A percentile compares a stretch with the other conserved stretches of the same genome.
These are phyloP conservation scores for Magnusiomyces tetraspermus DNA, from an alignment of 1,139 yeast species.

Conservation along the genomic window DNA sequence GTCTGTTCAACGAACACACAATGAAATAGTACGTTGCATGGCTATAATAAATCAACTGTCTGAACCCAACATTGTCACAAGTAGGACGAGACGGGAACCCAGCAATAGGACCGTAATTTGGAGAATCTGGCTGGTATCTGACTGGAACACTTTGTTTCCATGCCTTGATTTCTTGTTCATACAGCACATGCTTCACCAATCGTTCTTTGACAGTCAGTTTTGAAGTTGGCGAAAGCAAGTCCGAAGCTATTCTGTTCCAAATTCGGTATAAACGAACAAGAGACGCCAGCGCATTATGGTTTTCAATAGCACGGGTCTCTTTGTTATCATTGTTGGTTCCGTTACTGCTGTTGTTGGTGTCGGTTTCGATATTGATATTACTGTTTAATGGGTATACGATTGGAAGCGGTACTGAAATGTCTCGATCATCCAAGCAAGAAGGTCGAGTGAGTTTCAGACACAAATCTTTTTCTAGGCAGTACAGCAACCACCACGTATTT, in stretches of 20 bases:
- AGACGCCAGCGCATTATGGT: constrained; percentile 6
- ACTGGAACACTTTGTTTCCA: constrained; percentile 24
- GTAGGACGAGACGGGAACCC: not conserved
- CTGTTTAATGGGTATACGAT: not conserved
- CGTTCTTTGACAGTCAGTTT: constrained; percentile 25
- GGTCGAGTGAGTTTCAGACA: constrained; percentile 53
- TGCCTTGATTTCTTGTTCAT: constrained; percentile 28
- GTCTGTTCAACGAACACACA: constrained; percentile 22
- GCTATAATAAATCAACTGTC: not conserved
- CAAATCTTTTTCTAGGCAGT: constrained; percentile 44
- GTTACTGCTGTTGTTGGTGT: not conserved
- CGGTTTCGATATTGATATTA: constrained; percentile 15
- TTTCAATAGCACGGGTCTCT: constrained; percentile 2
- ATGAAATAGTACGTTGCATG: constrained; percentile 24
- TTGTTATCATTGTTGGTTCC: too few relatives aligned
- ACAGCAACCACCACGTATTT: constrained; percentile 49
- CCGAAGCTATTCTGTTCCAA: constrained; percentile 24
- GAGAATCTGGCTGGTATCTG: not conserved
- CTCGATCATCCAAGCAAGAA: constrained; percentile 45
- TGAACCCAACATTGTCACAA: not conserved
- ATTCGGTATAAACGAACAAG: constrained; percentile 19
- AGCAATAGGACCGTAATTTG: not conserved
- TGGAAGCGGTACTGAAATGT: constrained; percentile 25
- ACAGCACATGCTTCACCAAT: constrained; percentile 23
- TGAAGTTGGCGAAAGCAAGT: constrained; percentile 26